Evolutionary conservation across 345 rosid species (phyloP), one percentile per base, ranked within the genome.

Genomic region (Pugionium cornutum): DNA sequence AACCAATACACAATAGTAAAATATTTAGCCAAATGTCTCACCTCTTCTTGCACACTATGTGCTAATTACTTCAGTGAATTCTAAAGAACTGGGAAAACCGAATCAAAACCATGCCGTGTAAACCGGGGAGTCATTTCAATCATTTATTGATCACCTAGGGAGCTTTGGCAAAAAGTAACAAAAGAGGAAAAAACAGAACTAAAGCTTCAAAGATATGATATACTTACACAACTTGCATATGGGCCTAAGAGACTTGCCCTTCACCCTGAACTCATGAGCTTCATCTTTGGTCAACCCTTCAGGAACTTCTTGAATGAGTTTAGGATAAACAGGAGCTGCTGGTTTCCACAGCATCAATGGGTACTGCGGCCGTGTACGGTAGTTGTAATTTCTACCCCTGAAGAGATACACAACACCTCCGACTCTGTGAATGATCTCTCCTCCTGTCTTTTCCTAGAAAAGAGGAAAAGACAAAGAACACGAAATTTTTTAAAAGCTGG

Each of bases 341-440:
- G 98, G 98, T 72, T 92, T 89, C 98, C 97, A 92, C 31, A 89
- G 80, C 98, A 89, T 92, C 73, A 89, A 56, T 0, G 97, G 98
- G 47, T 83, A 86, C 64, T 79, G 86, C 0, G 94, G 94, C 75
- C 94, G 96, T 70, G 86, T 80, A 5, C 82, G 80, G 75, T 84
- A 80, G 44, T 88, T 81, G 66, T 92, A 92, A 82, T 92, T 89
- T 62, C 94, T 82, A n/a, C 98, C 98, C 41, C 94, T 80, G 60
- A 89, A 92, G 63, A 92, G 88, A 72, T 83, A 92, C 69, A 92
- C 78, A 2, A 83, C 85, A 45, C 96, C 96, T 46, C 96, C 98
- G 4, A 77, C 78, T 76, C 87, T 77, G 69, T 83, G 83, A 75
- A 89, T 89, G 25, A 89, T 79, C 77, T 84, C 84, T 30, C 98